Conservation (phyloP, 257 asterid species). For the Handroanthus guayacan region DNA sequence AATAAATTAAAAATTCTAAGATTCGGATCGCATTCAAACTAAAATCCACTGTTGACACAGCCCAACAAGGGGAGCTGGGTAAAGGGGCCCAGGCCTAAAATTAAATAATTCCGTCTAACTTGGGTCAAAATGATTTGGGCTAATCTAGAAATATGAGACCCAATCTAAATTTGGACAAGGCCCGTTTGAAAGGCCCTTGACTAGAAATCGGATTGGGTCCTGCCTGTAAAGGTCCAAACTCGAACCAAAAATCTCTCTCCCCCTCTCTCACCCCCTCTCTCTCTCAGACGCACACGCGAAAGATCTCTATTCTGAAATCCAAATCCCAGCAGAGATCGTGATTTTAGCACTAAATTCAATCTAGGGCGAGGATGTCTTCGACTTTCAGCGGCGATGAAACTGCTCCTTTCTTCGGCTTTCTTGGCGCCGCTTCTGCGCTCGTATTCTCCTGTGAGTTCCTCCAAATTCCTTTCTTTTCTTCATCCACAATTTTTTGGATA, state of each 20-base stretch:
- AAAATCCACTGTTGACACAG: too few species aligned
- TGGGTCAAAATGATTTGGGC: too few species aligned
- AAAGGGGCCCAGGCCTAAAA: too few species aligned
- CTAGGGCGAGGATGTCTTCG: constrained; percentile 48
- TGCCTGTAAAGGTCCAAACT: background rate
- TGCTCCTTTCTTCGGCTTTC: constrained; percentile 78
- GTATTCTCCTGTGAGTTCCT: constrained; percentile 66
- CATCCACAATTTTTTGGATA: background rate
- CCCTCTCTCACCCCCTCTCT: constrained; percentile 6
- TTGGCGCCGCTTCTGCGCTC: constrained; percentile 77
- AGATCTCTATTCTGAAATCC: constrained; percentile 24
- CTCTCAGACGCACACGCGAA: background rate
- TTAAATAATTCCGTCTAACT: too few species aligned
- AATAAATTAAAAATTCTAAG: too few species aligned
- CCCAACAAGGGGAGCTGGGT: too few species aligned
- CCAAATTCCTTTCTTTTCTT: background rate
- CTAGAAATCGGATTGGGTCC: too few species aligned
- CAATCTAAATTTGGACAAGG: too few species aligned
- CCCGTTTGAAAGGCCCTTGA: background rate
- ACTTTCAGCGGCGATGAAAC: constrained; percentile 76
- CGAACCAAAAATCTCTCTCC: background rate
- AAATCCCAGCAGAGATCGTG: constrained; percentile 24
- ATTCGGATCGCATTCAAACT: too few species aligned
- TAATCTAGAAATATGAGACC: too few species aligned
- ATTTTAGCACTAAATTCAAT: constrained; percentile 32